Evolutionary conservation across 2,329 filamentous ascomycete genomes (phyloP).

Genomic region (Calycina herbarum): DNA sequence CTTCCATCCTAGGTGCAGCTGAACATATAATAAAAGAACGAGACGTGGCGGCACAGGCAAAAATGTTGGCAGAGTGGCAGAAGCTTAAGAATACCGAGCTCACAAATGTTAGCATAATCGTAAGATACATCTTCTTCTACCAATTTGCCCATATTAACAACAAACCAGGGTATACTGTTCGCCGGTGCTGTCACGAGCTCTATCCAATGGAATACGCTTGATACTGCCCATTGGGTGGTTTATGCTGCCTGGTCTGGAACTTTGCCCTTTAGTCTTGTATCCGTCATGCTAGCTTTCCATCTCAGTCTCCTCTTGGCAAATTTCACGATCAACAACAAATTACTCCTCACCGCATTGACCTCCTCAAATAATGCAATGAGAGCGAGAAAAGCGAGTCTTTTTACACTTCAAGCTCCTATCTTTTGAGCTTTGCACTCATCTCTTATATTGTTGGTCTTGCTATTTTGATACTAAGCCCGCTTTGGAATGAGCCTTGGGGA

Average conservation of each 20-base stretch:
- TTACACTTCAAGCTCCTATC: not conserved
- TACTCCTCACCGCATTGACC: not conserved
- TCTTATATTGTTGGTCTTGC: constrained; percentile 1
- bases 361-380: not conserved
- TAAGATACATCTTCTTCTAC: not conserved
- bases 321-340: not conserved
- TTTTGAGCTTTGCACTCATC: constrained; percentile 7
- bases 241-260: constrained; percentile 4
- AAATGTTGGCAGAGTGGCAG: not conserved
- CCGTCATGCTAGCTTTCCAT: constrained; percentile 5
- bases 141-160: not conserved
- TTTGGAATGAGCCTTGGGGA: not conserved
- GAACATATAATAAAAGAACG: not conserved
- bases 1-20: not conserved
- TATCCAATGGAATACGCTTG: not conserved
- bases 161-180: constrained; percentile 1
- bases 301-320: constrained; percentile 1
- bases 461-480: not conserved
- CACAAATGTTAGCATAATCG: constrained; percentile 1
- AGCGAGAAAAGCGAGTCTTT: not conserved
- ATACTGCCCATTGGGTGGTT: constrained; percentile 3
- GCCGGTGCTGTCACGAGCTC: not conserved
- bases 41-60: not conserved
- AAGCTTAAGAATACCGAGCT: not conserved
- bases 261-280: not conserved